Evolutionary conservation across 176 grass and related monocot species (phyloP).

Genomic region (Rhynchospora pubera): DNA sequence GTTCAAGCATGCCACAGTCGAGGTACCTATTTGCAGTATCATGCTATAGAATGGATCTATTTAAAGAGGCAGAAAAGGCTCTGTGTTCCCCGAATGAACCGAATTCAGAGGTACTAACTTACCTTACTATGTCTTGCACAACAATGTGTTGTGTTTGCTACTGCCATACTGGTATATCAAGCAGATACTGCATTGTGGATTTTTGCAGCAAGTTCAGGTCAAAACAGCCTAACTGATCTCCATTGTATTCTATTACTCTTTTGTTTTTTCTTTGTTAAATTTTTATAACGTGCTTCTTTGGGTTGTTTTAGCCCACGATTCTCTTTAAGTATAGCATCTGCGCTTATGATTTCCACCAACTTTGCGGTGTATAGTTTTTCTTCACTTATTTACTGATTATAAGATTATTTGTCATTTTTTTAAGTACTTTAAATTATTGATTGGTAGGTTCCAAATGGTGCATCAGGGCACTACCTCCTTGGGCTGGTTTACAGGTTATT

Average conservation of each 20-base stretch:
- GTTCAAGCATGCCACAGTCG: constrained; percentile 70
- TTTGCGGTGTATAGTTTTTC: not conserved
- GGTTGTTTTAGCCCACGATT: not conserved
- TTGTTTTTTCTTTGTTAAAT: not conserved
- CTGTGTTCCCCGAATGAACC: constrained; percentile 72
- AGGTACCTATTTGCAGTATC: constrained; percentile 88
- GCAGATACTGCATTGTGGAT: not conserved
- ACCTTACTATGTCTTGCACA: not conserved
- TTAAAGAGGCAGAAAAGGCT: constrained; percentile 75
- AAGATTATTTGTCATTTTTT: not conserved
- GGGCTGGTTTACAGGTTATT: constrained; percentile 84
- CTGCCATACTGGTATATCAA: not conserved
- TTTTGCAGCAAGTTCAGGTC: not conserved
- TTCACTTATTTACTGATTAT: not conserved
- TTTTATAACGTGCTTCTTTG: not conserved
- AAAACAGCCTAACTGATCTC: not conserved
- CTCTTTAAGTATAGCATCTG: not conserved
- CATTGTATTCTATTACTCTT: constrained; percentile 11
- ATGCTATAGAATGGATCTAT: constrained; percentile 87
- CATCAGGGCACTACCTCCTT: constrained; percentile 93
- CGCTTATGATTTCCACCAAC: not conserved
- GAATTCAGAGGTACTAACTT: constrained; percentile 56
- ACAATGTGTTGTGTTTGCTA: not conserved
- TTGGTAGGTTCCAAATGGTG: constrained; percentile 81
- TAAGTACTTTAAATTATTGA: not conserved